phyloP scores from a whole-genome alignment of 83 land plant species.

The Larix sibirica region DNA sequence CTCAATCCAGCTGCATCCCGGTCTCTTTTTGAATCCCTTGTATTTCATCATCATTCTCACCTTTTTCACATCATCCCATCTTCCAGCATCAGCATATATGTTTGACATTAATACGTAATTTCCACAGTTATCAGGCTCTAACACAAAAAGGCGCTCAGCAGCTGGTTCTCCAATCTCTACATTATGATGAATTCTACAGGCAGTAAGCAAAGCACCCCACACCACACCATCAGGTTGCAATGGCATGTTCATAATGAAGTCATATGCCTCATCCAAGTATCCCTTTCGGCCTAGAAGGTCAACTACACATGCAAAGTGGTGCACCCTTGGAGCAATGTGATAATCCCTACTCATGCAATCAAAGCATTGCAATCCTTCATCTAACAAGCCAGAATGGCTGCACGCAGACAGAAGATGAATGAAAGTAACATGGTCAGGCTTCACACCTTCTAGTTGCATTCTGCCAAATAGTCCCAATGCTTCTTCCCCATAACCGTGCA shows the following conservation, averaged over 20 bases:
- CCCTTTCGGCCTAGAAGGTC: constrained; percentile 65
- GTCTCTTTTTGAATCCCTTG: background rate
- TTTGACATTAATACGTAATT: constrained; percentile 24
- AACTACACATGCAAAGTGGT: constrained; percentile 75
- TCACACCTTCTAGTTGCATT: constrained; percentile 28
- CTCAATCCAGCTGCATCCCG: constrained; percentile 18
- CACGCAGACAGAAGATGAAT: constrained; percentile 68
- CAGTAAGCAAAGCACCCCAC: constrained; percentile 56
- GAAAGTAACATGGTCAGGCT: constrained; percentile 55
- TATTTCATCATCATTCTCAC: constrained; percentile 10
- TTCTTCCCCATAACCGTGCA: constrained; percentile 49
- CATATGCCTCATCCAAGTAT: constrained; percentile 46
- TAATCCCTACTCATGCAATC: constrained; percentile 40
- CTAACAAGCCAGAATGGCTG: constrained; percentile 62
- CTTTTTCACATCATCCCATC: constrained; percentile 14
- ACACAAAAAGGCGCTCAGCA: constrained; percentile 33
- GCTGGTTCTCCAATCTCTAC: constrained; percentile 38
- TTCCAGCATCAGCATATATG: constrained; percentile 11
- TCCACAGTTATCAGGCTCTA: constrained; percentile 51
- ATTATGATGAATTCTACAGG: constrained; percentile 52
- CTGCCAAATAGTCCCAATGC: constrained; percentile 50
- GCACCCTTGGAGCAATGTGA: constrained; percentile 39
- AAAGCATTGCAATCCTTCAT: constrained; percentile 53
- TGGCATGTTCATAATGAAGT: constrained; percentile 58
- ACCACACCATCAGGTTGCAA: constrained; percentile 45